These are phyloP conservation scores for Naganishia albida DNA, from an alignment of 1,284 basidiomycete species.

Conservation along the genomic window DNA sequence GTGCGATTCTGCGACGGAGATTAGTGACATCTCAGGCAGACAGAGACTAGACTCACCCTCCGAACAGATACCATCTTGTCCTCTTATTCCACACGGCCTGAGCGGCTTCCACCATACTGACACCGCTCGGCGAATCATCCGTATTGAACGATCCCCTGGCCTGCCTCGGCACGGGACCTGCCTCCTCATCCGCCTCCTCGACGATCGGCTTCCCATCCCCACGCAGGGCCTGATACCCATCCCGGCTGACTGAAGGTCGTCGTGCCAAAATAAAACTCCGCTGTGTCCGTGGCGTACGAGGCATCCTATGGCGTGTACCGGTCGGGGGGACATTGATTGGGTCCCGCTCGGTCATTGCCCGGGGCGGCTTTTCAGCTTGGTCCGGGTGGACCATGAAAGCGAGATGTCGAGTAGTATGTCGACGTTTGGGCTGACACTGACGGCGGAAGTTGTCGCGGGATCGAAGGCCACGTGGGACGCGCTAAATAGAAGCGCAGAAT, in stretches of 20 bases:
- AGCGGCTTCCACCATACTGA: constrained; percentile 48
- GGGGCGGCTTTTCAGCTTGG: constrained; percentile 1
- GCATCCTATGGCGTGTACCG: constrained; percentile 25
- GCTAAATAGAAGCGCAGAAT: background rate
- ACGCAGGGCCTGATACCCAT: constrained; percentile 24
- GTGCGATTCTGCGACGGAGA: constrained; percentile 58
- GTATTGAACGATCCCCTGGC: constrained; percentile 3
- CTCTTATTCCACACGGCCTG: constrained; percentile 48
- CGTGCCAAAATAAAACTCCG: constrained; percentile 18
- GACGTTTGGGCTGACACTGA: no score
- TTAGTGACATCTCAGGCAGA: background rate
- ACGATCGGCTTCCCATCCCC: constrained; percentile 8
- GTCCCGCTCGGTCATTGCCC: constrained; percentile 28
- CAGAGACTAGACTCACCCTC: constrained; percentile 56
- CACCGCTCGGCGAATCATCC: constrained; percentile 37
- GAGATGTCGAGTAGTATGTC: no score
- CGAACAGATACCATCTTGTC: constrained; percentile 64
- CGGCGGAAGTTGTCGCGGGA: no score
- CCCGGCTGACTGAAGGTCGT: constrained; percentile 8
- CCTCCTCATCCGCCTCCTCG: constrained; percentile 1
- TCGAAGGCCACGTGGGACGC: constrained; percentile 4
- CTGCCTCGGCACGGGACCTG: background rate
- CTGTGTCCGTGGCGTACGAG: constrained; percentile 7
- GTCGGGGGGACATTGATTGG: constrained; percentile 24
- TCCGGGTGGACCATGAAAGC: background rate